Evolutionary conservation across 768 basidiomycete species (phyloP).

Genomic region (Psilocybe cubensis): DNA sequence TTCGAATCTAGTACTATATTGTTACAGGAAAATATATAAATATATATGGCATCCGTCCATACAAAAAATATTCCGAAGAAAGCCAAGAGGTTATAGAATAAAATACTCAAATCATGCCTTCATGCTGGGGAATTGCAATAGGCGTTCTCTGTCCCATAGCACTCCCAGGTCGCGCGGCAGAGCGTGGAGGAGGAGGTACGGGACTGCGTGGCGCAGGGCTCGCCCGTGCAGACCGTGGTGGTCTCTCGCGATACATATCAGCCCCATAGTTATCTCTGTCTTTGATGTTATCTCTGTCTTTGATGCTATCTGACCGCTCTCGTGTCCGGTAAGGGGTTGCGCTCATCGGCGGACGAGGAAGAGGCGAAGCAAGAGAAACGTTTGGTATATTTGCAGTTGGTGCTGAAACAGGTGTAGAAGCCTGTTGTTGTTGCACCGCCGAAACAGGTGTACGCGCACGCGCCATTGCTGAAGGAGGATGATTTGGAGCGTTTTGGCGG

Average conservation of each 20-base stretch:
- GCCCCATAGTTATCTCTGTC: conserved; percentile 15
- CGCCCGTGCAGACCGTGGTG: conserved; percentile 33
- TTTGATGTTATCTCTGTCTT: conserved; percentile 23
- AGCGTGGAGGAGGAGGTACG: conserved; percentile 55
- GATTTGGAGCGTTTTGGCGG: conserved; percentile 13
- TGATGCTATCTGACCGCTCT: conserved; percentile 26
- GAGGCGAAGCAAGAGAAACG: conserved; percentile 33
- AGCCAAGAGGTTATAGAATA: background rate
- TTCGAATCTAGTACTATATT: background rate
- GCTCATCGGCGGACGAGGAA: conserved; percentile 35
- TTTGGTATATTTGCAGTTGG: conserved; percentile 29
- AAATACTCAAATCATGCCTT: conserved; percentile 62
- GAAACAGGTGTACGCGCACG: conserved; percentile 34
- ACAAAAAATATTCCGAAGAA: background rate
- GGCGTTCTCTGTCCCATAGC: conserved; percentile 49
- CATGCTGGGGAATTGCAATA: conserved; percentile 55
- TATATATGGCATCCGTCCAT: conserved; percentile 4
- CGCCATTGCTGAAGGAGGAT: conserved; percentile 18
- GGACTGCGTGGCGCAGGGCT: conserved; percentile 50
- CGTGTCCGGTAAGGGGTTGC: conserved; percentile 25
- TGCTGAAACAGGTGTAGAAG: conserved; percentile 23
- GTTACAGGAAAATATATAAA: conserved; percentile 16
- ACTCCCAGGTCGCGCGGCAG: conserved; percentile 68
- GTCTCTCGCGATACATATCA: conserved; percentile 26
- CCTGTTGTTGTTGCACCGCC: conserved; percentile 17